Evolutionary conservation across 2,329 filamentous ascomycete genomes (phyloP).

Genomic region (Neofusicoccum kwambonambiense): DNA sequence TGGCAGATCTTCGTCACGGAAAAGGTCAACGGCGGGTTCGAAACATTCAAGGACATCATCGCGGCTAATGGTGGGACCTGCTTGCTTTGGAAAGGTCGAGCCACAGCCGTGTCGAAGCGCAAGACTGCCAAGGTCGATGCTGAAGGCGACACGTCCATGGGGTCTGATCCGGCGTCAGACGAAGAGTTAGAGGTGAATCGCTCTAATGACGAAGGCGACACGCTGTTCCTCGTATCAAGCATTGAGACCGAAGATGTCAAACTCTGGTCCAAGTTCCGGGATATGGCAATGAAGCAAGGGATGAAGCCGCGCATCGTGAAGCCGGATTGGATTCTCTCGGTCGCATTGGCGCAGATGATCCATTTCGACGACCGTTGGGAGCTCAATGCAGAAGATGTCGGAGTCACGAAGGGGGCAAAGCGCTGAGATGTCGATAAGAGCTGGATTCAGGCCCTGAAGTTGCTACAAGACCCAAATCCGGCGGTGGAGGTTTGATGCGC

Average conservation of each 20-base stretch:
- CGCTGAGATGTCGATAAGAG: background rate
- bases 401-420: background rate
- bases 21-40: constrained; percentile 74
- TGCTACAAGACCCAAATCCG: background rate
- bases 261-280: constrained; percentile 76
- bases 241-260: constrained; percentile 63
- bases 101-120: constrained; percentile 54
- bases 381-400: background rate
- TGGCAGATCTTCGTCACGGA: constrained; percentile 83
- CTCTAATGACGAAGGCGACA: constrained; percentile 55
- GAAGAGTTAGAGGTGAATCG: constrained; percentile 46
- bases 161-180: constrained; percentile 37
- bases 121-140: constrained; percentile 23
- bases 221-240: constrained; percentile 77
- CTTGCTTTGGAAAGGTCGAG: constrained; percentile 71
- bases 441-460: background rate
- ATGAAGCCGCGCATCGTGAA: constrained; percentile 79
- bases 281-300: constrained; percentile 73
- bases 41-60: constrained; percentile 82
- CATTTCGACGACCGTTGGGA: constrained; percentile 9
- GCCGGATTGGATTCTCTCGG: constrained; percentile 85
- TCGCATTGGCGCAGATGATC: constrained; percentile 84
- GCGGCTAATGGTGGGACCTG: constrained; percentile 86
- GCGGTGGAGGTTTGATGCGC: no score
- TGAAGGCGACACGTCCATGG: constrained; percentile 35